Conservation (phyloP, 2,329 filamentous ascomycete genomes). For the Ophiostoma ulmi region DNA sequence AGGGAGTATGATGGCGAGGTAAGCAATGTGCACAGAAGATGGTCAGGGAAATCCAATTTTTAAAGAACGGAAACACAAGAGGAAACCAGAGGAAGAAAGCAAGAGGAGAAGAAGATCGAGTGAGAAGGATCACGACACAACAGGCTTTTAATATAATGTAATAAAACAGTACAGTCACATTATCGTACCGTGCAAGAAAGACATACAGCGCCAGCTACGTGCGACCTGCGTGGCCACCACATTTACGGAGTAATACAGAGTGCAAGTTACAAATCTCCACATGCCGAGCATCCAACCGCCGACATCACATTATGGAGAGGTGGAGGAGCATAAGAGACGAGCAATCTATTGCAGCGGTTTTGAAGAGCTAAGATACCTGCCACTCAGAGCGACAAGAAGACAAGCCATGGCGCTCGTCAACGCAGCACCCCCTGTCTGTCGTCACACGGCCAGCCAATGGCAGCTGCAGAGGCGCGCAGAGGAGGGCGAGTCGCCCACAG, state of each 20-base stretch:
- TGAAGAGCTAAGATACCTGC: slow-evolving; percentile 16
- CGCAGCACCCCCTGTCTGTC: slow-evolving; percentile 22
- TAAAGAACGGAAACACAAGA: background rate
- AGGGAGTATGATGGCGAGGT: no score
- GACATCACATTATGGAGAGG: background rate
- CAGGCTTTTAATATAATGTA: background rate
- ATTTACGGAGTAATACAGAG: background rate
- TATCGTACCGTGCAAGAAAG: background rate
- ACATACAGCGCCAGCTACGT: background rate
- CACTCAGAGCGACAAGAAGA: slow-evolving; percentile 23
- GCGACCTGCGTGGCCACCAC: background rate
- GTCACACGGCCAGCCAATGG: slow-evolving; percentile 24
- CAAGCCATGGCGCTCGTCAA: background rate
- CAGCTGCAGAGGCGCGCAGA: background rate
- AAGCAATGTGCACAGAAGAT: background rate
- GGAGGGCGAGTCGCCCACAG: slow-evolving; percentile 22
- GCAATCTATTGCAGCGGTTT: slow-evolving; percentile 10
- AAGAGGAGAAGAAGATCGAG: background rate
- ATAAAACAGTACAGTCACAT: background rate
- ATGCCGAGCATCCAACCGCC: slow-evolving; percentile 11
- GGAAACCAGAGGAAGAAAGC: background rate
- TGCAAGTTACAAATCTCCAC: background rate
- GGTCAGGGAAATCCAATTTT: background rate
- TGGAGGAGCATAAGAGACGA: background rate
- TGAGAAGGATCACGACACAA: background rate